A percentile compares a stretch with the other conserved stretches of the same genome.
These are phyloP conservation scores for Gastrodia elata DNA, from an alignment of 106 monocot species.

Conservation along the genomic window DNA sequence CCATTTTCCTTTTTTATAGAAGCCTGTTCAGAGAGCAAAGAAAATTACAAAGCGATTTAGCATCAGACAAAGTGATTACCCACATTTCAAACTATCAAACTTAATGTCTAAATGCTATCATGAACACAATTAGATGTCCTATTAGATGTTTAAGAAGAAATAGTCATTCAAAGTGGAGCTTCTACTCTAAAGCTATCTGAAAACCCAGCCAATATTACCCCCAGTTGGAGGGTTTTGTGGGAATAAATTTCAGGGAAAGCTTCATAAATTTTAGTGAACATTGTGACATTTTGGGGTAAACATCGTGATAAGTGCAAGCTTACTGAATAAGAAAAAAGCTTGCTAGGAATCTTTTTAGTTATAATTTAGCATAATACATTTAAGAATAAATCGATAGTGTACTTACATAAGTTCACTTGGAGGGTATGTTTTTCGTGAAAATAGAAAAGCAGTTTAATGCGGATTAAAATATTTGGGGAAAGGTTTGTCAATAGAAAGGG, in stretches of 20 bases:
- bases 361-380: too few species aligned
- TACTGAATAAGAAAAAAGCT: too few species aligned
- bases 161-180: background rate
- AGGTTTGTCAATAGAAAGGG: background rate
- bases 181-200: background rate
- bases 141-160: background rate
- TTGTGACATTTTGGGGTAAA: too few species aligned
- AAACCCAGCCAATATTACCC: too few species aligned
- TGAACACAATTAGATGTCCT: background rate
- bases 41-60: background rate
- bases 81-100: background rate
- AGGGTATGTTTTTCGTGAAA: background rate
- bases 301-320: too few species aligned
- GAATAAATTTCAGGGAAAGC: too few species aligned
- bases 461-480: background rate
- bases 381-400: background rate
- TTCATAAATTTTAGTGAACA: too few species aligned
- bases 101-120: background rate
- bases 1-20: slow-evolving; percentile 95
- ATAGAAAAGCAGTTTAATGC: background rate
- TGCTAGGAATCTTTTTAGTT: background rate
- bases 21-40: slow-evolving; percentile 29
- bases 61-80: too few species aligned
- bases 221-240: too few species aligned
- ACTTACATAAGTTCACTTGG: background rate